phyloP scores from a whole-genome alignment of 2,329 filamentous ascomycete species.

The Ophiostoma quercus region DNA sequence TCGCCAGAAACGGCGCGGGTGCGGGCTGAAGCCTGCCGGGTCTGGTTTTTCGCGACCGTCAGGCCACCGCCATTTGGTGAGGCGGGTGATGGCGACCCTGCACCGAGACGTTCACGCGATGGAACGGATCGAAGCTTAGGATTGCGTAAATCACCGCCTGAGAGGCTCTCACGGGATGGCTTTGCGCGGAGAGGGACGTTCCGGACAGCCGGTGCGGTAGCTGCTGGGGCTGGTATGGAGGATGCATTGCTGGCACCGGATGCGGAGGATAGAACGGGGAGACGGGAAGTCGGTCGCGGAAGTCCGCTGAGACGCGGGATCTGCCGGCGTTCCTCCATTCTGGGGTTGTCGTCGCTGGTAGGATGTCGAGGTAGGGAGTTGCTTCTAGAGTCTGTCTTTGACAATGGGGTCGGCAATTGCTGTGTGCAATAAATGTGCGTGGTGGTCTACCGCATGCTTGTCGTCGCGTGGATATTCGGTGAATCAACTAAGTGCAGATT shows the following conservation, averaged over 20 bases:
- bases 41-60: slow-evolving; percentile 15
- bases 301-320: slow-evolving; percentile 25
- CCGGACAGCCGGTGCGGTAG: background rate
- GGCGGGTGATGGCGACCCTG: slow-evolving; percentile 3
- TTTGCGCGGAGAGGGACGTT: slow-evolving; percentile 25
- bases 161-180: slow-evolving; percentile 28
- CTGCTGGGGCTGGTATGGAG: background rate
- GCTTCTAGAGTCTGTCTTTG: background rate
- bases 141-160: slow-evolving; percentile 35
- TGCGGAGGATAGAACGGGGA: slow-evolving; percentile 20
- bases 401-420: background rate
- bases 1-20: slow-evolving; percentile 27
- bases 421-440: background rate
- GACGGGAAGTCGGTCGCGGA: slow-evolving; percentile 25
- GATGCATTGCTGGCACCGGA: background rate
- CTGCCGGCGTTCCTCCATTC: slow-evolving; percentile 26
- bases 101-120: slow-evolving; percentile 39
- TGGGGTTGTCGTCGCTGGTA: too few relatives aligned
- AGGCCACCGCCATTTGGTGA: slow-evolving; percentile 14
- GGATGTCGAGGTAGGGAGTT: background rate
- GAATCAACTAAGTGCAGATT: background rate
- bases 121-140: slow-evolving; percentile 40
- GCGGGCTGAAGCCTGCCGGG: slow-evolving; percentile 22
- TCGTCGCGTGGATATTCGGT: background rate
- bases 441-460: slow-evolving; percentile 2